A percentile compares a stretch with the other conserved stretches of the same genome.
Conservation (phyloP, 1,284 basidiomycete species). For the Tylopilus sp. region DNA sequence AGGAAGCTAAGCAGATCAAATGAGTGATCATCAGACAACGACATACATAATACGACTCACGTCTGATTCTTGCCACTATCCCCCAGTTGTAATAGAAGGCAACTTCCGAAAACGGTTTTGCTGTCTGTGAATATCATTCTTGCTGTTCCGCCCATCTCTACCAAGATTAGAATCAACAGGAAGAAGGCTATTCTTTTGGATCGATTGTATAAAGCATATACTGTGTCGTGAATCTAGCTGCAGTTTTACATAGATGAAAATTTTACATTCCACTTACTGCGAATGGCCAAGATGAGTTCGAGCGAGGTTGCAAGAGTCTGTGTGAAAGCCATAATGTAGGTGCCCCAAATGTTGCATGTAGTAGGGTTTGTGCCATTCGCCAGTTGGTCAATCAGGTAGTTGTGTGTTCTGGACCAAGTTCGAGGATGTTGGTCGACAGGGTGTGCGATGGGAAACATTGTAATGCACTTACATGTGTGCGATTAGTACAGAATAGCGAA, state of each 20-base stretch:
- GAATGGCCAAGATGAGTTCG: conserved; percentile 31
- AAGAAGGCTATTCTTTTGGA: conserved; percentile 26
- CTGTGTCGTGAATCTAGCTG: conserved; percentile 3
- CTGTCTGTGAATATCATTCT: conserved; percentile 11
- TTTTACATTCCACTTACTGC: conserved; percentile 22
- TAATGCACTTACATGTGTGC: conserved; percentile 24
- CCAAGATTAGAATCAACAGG: conserved; percentile 20
- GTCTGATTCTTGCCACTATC: conserved; percentile 7
- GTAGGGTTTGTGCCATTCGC: conserved; percentile 24
- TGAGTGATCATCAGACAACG: no score
- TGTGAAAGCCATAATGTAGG: conserved; percentile 11
- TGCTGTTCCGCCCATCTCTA: conserved; percentile 14
- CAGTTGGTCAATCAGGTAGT: conserved; percentile 14
- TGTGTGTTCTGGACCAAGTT: conserved; percentile 24
- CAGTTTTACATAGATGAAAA: no score
- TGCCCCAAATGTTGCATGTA: conserved; percentile 22
- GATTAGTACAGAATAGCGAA: conserved; percentile 30
- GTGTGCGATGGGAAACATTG: background rate
- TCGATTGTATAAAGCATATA: conserved; percentile 33
- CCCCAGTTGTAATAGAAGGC: conserved; percentile 18
- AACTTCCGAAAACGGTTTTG: conserved; percentile 2
- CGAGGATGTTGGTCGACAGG: background rate
- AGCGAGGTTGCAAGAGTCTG: conserved; percentile 24
- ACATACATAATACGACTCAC: conserved; percentile 11
- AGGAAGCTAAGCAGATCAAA: conserved; percentile 20